Percentiles rank a stretch among this genome's conserved stretches.
Evolutionary conservation across 2,329 filamentous ascomycete genomes (phyloP).

Genomic region (Teratosphaeria gauchensis): DNA sequence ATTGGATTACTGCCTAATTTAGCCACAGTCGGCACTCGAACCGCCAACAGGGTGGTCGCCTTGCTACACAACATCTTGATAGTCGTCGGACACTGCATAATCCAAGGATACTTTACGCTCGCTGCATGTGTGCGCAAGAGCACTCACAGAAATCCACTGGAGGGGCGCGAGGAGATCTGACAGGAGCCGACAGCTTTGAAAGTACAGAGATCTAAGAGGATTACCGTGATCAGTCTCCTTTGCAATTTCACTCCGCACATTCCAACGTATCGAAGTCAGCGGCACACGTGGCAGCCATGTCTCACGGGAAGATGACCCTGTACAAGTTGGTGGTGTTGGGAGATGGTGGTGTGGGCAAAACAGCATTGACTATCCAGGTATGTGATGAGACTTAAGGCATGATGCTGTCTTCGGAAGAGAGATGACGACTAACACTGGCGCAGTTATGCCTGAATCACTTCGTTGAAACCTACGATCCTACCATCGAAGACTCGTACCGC

Average conservation of each 20-base stretch:
- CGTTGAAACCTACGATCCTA: conserved; percentile 75
- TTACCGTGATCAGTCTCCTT: neutral
- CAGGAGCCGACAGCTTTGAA: neutral
- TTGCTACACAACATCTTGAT: neutral
- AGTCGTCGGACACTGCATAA: neutral
- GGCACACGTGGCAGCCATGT: conserved; percentile 15
- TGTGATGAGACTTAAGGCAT: neutral
- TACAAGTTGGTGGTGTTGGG: conserved; percentile 97
- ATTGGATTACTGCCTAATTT: neutral
- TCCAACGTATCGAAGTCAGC: neutral
- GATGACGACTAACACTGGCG: conserved; percentile 4
- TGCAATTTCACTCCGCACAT: neutral
- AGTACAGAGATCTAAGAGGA: neutral
- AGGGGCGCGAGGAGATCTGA: neutral
- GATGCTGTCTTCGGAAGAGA: neutral
- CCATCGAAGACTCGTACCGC: conserved; percentile 59
- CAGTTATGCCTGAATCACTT: conserved; percentile 96
- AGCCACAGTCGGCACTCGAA: neutral
- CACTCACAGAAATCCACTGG: neutral
- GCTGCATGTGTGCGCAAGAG: neutral
- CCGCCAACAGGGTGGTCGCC: neutral
- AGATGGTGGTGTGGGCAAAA: conserved; percentile 97
- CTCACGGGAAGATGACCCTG: conserved; percentile 30
- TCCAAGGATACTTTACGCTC: neutral
- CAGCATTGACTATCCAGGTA: conserved; percentile 87